Evolutionary conservation across 306 rosid genomes (phyloP), one percentile per base, ranked within the genome.

Genomic region (Prunus davidiana): DNA sequence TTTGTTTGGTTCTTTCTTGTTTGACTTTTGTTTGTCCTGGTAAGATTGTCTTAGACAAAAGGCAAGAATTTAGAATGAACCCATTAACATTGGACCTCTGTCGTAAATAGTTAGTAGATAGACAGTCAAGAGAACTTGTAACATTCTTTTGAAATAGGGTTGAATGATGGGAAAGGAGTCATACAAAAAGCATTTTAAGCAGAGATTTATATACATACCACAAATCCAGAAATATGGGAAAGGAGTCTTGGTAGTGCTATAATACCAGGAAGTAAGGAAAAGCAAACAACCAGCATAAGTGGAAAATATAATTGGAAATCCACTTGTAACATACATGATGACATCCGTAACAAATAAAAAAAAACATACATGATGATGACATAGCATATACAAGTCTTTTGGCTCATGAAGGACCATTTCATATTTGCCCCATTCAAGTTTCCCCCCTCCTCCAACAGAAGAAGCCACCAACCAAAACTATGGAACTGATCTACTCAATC

Each of bases 391-490:
- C 65, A 66, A 51, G 69, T 73, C 68, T 43, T 16, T 38, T 65
- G 18, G 32, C 67, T 34, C 27, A 55, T 34, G 6, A 69, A 50
- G 52, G 60, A 56, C 27, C 12, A 45, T 56, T 78, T 79, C 13
- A 58, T 30, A 25, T 65, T 61, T 78, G 27, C 46, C 64, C 71
- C 51, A 66, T 30, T 22, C 32, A 57, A 46, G 20, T 69, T 52
- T 46, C 19, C 14, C 25, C 45, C 19, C 65, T 20, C 62, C 27
- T n/a, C 74, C 38, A 68, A 65, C 63, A 77, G 22, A 58, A 77
- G 22, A 58, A 61, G 74, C 67, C 84, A 57, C 83, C 85, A 82
- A 77, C 83, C 85, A 81, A 75, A 79, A 84, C 72, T 81, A 85
- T 68, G 63, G 72, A 80, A 78, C 65, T 52, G 55, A 63, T 65